Percentiles rank a stretch among this genome's conserved stretches.
phyloP scores from a whole-genome alignment of 192 early-diverging fungal genomes.

The Funneliformis mosseae region DNA sequence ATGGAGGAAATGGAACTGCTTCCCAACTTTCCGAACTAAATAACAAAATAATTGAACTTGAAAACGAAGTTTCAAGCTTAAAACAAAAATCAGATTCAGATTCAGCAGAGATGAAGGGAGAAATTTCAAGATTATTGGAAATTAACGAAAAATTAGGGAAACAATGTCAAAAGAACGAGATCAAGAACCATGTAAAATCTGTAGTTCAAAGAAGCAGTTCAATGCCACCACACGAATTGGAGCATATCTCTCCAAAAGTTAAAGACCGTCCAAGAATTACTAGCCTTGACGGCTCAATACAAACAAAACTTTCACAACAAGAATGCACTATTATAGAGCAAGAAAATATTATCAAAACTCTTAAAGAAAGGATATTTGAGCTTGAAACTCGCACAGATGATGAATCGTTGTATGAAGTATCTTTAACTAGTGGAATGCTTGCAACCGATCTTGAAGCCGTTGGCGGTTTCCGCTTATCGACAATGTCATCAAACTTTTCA shows the following conservation, averaged over 20 bases:
- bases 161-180: constrained; percentile 9
- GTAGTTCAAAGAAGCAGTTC: background rate
- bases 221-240: background rate
- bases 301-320: background rate
- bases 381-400: constrained; percentile 3
- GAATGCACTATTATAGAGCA: background rate
- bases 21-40: background rate
- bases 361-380: background rate
- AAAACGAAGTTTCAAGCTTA: background rate
- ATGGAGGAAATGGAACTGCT: constrained; percentile 10
- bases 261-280: background rate
- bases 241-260: background rate
- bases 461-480: constrained; percentile 11
- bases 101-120: background rate
- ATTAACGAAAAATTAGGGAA: constrained; percentile 15
- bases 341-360: background rate
- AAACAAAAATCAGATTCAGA: constrained; percentile 1
- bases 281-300: background rate
- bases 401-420: background rate
- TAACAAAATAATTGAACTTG: constrained; percentile 2
- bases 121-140: constrained; percentile 21
- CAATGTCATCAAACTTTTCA: constrained; percentile 16
- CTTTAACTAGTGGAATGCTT: constrained; percentile 1
- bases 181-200: no score
- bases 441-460: constrained; percentile 24